Percentiles rank a stretch among this genome's conserved stretches.
These are phyloP conservation scores for Ceratobasidium papillatum DNA, from an alignment of 1,284 basidiomycete genomes.

Conservation along the genomic window DNA sequence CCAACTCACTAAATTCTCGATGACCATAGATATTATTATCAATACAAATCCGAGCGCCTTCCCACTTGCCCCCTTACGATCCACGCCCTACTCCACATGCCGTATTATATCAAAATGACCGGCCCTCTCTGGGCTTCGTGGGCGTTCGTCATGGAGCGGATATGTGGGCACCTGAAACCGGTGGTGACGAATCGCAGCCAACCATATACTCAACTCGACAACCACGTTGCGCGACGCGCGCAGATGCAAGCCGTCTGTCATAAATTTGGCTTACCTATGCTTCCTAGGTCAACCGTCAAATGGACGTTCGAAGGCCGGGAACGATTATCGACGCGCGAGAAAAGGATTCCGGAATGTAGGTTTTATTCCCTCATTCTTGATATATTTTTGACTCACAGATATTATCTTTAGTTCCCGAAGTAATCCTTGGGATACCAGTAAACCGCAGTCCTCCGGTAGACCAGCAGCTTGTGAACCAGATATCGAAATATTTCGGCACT, in stretches of 20 bases:
- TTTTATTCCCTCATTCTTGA: background rate
- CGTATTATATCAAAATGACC: conserved; percentile 49
- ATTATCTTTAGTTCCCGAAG: background rate
- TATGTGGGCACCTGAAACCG: conserved; percentile 47
- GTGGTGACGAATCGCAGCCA: conserved; percentile 47
- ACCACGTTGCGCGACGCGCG: conserved; percentile 46
- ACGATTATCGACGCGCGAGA: conserved; percentile 2
- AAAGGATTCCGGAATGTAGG: conserved; percentile 6
- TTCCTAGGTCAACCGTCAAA: background rate
- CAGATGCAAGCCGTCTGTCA: conserved; percentile 44
- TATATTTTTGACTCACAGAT: background rate
- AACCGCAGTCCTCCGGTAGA: background rate
- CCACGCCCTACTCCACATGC: conserved; percentile 56
- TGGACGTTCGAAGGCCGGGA: background rate
- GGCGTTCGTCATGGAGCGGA: conserved; percentile 55
- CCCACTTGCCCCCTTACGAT: conserved; percentile 55
- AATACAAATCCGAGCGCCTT: conserved; percentile 50
- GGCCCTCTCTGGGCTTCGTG: conserved; percentile 58
- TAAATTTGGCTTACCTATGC: background rate
- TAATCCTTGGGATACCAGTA: conserved; percentile 6
- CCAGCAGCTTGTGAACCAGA: background rate
- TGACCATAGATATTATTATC: conserved; percentile 56
- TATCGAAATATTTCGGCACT: conserved; percentile 3
- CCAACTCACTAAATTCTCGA: background rate
- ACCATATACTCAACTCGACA: conserved; percentile 49